Evolutionary conservation across 257 asterid genomes (phyloP), one percentile per base, ranked within the genome.

Genomic region (Solanum piurae): DNA sequence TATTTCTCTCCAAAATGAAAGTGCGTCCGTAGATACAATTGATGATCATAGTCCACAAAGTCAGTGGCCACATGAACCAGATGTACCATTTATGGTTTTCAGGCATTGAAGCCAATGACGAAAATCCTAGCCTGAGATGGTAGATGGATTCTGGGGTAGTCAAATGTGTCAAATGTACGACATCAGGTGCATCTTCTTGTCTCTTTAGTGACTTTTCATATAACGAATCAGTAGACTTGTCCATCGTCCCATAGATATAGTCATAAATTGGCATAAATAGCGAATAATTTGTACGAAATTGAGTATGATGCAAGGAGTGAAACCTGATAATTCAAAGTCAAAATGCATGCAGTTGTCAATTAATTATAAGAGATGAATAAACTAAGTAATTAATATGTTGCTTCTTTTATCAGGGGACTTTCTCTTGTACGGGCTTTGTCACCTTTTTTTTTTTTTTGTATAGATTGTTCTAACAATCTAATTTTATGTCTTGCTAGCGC

Each of bases 221-320:
- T 71, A 91, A 9, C 10, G 66, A 71, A 66, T 93, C 94, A 1
- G 89, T 85, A 16, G 93, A 89, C 82, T 85, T 90, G 91, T 94
- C 97, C 90, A 64, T 86, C 6, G 94, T 94, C 12, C 94, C 93
- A 62, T 93, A 92, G 27, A 93, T 88, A 88, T 87, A 91, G 90
- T 94, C 97, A 55, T 94, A 94, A 31, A 94, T 72, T 3, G 97
- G 95, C 95, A 94, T 93, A 93, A 94, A 94, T 66, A 94, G 83
- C 6, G 93, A 89, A 37, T 94, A 93, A 79, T 94, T 93, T 4
- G 95, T 94, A 25, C 97, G 91, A 21, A 94, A 94, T 20, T 90
- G 95, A n/a, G 97, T 94, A 82, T 94, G 97, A 52, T 94, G 95
- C 87, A 94, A 55, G 6, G 97, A 94, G 91, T 93, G 95, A 84